These are phyloP conservation scores for Epichloe sp. DNA, from an alignment of 2,329 filamentous ascomycete species.

Conservation along the genomic window DNA sequence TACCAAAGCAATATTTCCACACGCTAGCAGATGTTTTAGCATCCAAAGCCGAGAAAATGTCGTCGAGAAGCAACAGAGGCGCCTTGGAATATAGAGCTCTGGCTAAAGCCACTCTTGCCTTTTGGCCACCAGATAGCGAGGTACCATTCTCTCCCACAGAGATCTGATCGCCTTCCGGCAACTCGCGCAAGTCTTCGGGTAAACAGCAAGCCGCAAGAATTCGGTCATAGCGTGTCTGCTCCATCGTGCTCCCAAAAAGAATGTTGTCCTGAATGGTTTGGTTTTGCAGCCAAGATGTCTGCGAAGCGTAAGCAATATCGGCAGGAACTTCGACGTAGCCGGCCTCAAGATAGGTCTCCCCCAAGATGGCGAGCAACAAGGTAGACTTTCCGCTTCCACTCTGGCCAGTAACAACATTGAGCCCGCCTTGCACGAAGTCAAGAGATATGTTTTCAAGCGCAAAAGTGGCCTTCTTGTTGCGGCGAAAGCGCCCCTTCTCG, in stretches of 20 bases:
- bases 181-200: conserved; percentile 34
- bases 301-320: conserved; percentile 44
- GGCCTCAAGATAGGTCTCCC: conserved; percentile 39
- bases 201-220: conserved; percentile 44
- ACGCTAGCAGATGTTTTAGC: conserved; percentile 42
- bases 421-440: conserved; percentile 37
- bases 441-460: conserved; percentile 33
- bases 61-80: conserved; percentile 41
- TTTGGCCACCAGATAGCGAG: conserved; percentile 43
- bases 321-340: conserved; percentile 34
- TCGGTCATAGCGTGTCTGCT: conserved; percentile 38
- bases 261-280: conserved; percentile 42
- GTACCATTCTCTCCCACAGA: conserved; percentile 41
- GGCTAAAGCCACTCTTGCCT: conserved; percentile 42
- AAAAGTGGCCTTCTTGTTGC: conserved; percentile 37
- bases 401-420: conserved; percentile 41
- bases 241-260: conserved; percentile 37
- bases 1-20: conserved; percentile 45
- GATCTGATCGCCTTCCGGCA: conserved; percentile 37
- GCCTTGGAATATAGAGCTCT: conserved; percentile 44
- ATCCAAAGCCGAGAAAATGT: conserved; percentile 47
- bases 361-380: conserved; percentile 38
- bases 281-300: conserved; percentile 47
- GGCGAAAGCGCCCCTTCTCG: conserved; percentile 29
- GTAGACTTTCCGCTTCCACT: conserved; percentile 47